Conservation (phyloP, 2,329 filamentous ascomycete species). For the Penicillium sp. region DNA sequence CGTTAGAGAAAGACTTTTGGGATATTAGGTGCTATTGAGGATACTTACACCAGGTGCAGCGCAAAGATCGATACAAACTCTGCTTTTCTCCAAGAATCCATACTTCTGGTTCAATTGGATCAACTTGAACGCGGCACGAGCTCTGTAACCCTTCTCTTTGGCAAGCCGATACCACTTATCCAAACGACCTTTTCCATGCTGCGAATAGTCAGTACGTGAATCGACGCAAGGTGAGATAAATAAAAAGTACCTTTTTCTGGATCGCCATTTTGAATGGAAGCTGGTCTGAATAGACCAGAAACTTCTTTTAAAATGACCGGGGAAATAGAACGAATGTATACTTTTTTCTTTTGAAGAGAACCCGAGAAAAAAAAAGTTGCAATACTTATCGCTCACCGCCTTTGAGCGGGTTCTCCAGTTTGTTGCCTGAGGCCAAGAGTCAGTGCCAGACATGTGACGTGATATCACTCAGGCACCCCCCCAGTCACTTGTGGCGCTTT, state of each 20-base stretch:
- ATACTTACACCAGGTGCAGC: slow-evolving; percentile 80
- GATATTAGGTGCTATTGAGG: background rate
- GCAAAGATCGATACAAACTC: slow-evolving; percentile 94
- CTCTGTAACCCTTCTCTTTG: slow-evolving; percentile 96
- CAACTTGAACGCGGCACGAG: slow-evolving; percentile 94
- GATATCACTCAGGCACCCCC: slow-evolving; percentile 26
- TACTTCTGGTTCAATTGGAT: slow-evolving; percentile 99
- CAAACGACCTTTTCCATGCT: slow-evolving; percentile 93
- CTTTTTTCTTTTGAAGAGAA: slow-evolving; percentile 10
- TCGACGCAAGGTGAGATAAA: slow-evolving; percentile 1
- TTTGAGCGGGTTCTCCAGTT: slow-evolving; percentile 1
- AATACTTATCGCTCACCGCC: slow-evolving; percentile 27
- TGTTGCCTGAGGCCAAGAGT: slow-evolving; percentile 25
- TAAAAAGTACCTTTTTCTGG: slow-evolving; percentile 72
- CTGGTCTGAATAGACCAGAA: slow-evolving; percentile 25
- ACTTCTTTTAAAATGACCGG: slow-evolving; percentile 13
- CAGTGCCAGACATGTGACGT: slow-evolving; percentile 32
- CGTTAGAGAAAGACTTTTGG: slow-evolving; percentile 17
- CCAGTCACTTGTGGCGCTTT: slow-evolving; percentile 17
- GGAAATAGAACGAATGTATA: slow-evolving; percentile 17
- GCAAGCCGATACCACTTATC: slow-evolving; percentile 99
- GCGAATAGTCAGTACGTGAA: slow-evolving; percentile 28
- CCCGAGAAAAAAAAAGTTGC: slow-evolving; percentile 23
- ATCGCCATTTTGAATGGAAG: slow-evolving; percentile 68
- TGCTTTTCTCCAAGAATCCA: slow-evolving; percentile 95